Evolutionary conservation across 2,329 filamentous ascomycete species (phyloP).

Genomic region (Ilyonectria destructans): DNA sequence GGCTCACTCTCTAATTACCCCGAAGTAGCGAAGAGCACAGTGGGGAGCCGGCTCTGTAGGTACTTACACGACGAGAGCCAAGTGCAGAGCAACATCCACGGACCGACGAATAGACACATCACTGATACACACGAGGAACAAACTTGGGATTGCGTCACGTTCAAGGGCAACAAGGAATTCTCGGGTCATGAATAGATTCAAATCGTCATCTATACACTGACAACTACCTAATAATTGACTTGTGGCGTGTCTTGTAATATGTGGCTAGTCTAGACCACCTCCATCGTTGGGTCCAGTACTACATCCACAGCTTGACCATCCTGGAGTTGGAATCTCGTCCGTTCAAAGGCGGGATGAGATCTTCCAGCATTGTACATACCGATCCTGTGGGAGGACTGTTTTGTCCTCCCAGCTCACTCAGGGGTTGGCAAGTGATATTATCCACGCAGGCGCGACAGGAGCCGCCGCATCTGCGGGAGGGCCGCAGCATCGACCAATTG

Average conservation of each 20-base stretch:
- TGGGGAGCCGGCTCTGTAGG: background rate
- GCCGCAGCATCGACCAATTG: constrained; percentile 71
- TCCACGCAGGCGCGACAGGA: constrained; percentile 49
- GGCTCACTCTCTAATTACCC: constrained; percentile 12
- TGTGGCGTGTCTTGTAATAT: constrained; percentile 46
- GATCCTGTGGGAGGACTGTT: constrained; percentile 35
- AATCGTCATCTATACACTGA: constrained; percentile 65
- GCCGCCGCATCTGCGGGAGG: constrained; percentile 56
- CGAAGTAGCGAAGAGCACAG: constrained; percentile 22
- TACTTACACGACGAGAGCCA: background rate
- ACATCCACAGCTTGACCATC: constrained; percentile 49
- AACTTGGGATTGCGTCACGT: background rate
- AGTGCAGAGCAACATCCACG: background rate
- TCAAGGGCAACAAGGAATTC: background rate
- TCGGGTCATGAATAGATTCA: constrained; percentile 65
- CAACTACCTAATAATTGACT: constrained; percentile 41
- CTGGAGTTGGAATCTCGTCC: constrained; percentile 47
- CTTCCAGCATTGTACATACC: constrained; percentile 45
- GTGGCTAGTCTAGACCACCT: constrained; percentile 54
- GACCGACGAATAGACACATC: background rate
- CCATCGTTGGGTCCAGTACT: constrained; percentile 49
- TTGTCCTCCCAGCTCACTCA: constrained; percentile 47
- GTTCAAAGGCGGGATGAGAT: constrained; percentile 37
- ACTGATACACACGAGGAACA: background rate
- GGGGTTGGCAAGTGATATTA: constrained; percentile 49